phyloP scores from a whole-genome alignment of 2,329 filamentous ascomycete genomes.

The Orbilia quercus region DNA sequence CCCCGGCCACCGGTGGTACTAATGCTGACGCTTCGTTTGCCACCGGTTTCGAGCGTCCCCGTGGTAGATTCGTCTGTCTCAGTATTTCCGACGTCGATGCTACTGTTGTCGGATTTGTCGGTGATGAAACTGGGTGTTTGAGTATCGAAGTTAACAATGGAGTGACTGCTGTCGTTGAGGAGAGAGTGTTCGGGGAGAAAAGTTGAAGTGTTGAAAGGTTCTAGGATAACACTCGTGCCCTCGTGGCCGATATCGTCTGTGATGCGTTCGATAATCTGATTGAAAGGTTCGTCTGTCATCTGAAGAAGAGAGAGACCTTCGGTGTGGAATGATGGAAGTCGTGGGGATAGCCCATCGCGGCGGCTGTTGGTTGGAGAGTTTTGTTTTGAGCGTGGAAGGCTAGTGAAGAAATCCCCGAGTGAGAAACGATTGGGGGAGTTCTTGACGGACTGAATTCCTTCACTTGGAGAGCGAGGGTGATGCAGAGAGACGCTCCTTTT shows the following conservation, averaged over 20 bases:
- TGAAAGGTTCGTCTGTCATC: slow-evolving; percentile 23
- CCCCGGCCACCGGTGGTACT: neutral
- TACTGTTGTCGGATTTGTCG: slow-evolving; percentile 27
- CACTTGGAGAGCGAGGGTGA: neutral
- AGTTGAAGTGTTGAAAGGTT: neutral
- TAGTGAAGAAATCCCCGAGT: slow-evolving; percentile 10
- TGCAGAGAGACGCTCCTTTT: neutral
- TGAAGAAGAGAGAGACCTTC: slow-evolving; percentile 7
- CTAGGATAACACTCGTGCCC: neutral
- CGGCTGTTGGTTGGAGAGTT: slow-evolving; percentile 16
- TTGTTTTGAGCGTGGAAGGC: slow-evolving; percentile 4
- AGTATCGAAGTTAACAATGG: neutral
- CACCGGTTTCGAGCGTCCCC: neutral
- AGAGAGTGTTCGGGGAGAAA: slow-evolving; percentile 1
- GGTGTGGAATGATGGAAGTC: neutral
- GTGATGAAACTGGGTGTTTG: slow-evolving; percentile 42
- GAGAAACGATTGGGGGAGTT: slow-evolving; percentile 34
- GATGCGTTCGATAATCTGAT: slow-evolving; percentile 14
- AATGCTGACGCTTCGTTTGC: slow-evolving; percentile 3
- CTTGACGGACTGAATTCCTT: neutral
- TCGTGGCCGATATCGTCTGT: neutral
- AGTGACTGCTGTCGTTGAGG: neutral
- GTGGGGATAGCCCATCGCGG: neutral
- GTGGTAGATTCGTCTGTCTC: slow-evolving; percentile 1
- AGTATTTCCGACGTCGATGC: neutral